Conservation (phyloP, 345 rosid species). For the Rhodomyrtus tomentosa region DNA sequence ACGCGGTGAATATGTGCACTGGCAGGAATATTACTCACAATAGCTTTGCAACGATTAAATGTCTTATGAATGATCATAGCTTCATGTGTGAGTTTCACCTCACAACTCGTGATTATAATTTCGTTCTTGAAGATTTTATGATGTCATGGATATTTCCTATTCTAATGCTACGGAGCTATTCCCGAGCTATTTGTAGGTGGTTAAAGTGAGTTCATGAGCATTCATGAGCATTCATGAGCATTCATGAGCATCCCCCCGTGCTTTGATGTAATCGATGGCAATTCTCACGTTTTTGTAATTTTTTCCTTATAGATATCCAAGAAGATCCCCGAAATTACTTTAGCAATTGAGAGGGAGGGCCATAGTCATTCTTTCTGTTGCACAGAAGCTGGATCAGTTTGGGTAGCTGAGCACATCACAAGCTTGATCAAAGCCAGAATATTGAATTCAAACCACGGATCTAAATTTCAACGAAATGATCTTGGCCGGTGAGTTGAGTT, state of each 20-base stretch:
- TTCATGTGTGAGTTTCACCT: not conserved
- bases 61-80: not conserved
- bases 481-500: not conserved
- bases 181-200: not conserved
- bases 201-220: not conserved
- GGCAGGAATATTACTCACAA: not conserved
- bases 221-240: not conserved
- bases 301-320: conserved; percentile 33
- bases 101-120: not conserved
- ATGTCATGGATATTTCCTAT: not conserved
- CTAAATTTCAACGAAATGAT: not conserved
- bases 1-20: not conserved
- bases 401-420: conserved; percentile 65
- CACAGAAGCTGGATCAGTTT: conserved; percentile 64
- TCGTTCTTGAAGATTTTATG: not conserved
- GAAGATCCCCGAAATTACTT: conserved; percentile 36
- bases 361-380: conserved; percentile 65
- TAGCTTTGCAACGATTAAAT: not conserved
- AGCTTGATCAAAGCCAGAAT: conserved; percentile 24
- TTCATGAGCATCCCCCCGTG: not conserved
- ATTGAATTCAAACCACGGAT: not conserved
- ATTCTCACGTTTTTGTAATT: not conserved
- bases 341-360: conserved; percentile 73
- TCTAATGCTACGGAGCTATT: not conserved
- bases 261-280: not conserved